phyloP scores from a whole-genome alignment of 2,329 filamentous ascomycete genomes.

The Alternaria dauci region DNA sequence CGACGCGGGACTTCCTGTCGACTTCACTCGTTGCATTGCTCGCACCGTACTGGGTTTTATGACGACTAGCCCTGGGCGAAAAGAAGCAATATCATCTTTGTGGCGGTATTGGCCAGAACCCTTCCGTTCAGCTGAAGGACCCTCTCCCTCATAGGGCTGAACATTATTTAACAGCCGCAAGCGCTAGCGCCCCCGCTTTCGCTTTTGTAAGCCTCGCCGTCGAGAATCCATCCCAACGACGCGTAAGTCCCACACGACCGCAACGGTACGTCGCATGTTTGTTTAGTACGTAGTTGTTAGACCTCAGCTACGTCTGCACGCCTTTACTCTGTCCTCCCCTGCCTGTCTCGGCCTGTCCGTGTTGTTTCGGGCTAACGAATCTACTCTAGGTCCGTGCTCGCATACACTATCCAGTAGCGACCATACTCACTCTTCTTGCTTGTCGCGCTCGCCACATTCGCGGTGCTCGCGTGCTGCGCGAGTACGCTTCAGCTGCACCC shows the following conservation, averaged over 20 bases:
- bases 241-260: conserved; percentile 12
- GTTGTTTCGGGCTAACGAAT: conserved; percentile 14
- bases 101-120: conserved; percentile 34
- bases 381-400: conserved; percentile 29
- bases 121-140: conserved; percentile 19
- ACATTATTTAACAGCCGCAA: conserved; percentile 14
- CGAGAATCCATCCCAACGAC: conserved; percentile 18
- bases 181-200: conserved; percentile 23
- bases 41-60: neutral
- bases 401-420: conserved; percentile 29
- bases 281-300: conserved; percentile 11
- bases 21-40: conserved; percentile 5
- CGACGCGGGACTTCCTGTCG: conserved; percentile 12
- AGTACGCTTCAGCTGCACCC: conserved; percentile 47
- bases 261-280: conserved; percentile 22
- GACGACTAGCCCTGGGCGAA: conserved; percentile 6
- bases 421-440: conserved; percentile 17
- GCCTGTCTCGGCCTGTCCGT: conserved; percentile 37
- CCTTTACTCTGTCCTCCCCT: conserved; percentile 20
- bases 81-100: conserved; percentile 22
- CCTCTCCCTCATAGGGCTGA: conserved; percentile 15
- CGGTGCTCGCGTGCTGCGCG: conserved; percentile 32
- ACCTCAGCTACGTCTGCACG: conserved; percentile 11
- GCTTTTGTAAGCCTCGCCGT: conserved; percentile 29
- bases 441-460: conserved; percentile 40